Base-by-base conservation (phyloP, 306 rosid species). In the Trifolium subterraneum region DNA sequence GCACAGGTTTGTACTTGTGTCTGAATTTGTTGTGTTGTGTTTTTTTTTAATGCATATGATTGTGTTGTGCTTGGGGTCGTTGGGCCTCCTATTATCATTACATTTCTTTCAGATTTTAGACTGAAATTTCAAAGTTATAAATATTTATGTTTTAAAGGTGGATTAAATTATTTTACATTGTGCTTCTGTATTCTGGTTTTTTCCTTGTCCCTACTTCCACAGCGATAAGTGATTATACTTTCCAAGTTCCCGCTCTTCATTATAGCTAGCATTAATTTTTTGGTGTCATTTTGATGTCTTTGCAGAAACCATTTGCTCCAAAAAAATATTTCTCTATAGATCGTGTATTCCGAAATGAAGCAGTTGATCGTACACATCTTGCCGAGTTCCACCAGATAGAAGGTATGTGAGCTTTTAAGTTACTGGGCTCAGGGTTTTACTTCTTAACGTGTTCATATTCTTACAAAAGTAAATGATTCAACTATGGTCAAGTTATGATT, bases 381-480 rank as follows among this genome's bases (percentile, higher is more conserved):
- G 96, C 98, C 6, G 98, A 94, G 83, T 94, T 94, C 84, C 98
- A 91, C 85, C 98, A 94, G 83, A 94, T 94, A 27, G 98, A 94
- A 94, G 98, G 98, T 94, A 83, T 36, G 41, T 23, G 23, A 54
- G 31, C 55, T 84, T 67, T 8, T 52, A 38, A 39, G 63, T 62
- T 75, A 48, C 52, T 38, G 22, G n/a, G 27, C 52, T 33, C 31
- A 19, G 50, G 61, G 11, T 10, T 62, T 67, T 52, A 67, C 10
- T 25, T 76, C 36, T 64, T 66, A 71, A 45, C 35, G 15, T 66
- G 31, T 62, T 68, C 55, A 22, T 60, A 33, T 60, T 71, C 29
- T 59, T 68, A 44, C 67, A 70, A 42, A 51, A 52, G 76, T 18
- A 79, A 50, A 5, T 6, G 7, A 19, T 33, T 23, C 45, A 47